Base-by-base conservation (phyloP, 179 eudicot species). In the Drosera spatulata region DNA sequence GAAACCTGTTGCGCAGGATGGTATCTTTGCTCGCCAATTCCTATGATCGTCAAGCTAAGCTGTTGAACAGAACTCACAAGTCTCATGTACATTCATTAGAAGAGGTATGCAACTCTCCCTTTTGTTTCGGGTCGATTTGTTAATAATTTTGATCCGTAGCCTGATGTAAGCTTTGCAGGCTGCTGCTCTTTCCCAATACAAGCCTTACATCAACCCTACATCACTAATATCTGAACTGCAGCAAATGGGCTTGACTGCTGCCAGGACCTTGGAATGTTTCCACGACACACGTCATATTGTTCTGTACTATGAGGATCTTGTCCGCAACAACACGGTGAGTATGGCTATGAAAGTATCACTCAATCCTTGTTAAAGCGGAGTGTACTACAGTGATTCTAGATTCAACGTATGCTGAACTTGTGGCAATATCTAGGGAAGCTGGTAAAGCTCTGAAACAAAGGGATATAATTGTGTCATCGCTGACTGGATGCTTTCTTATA, bases 21-120 rank as follows among this genome's bases (percentile, higher is more conserved):
- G 45, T 43, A 43, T 43, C 45, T 43, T 43, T 43, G 45, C 45
- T 43, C 5, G 45, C 45, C 45, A 43, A 43, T 7, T 43, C 45
- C 45, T 43, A 4, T 2, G 45, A 43, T 43, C 45, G 45, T 7
- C 45, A 43, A 4, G 45, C 45, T 43, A 43, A 43, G 45, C 45
- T 43, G 8, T 42, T 42, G 45, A 42, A 42, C 45, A 6, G 45
- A 42, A 82, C 84, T 53, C 97, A 91, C 75, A 88, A 87, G 70
- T 80, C 97, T 71, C 97, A 91, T 52, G 96, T 87, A 53, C 96
- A 91, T 77, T 78, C 94, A 4, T 62, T 39, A 7, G 82, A 80
- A 67, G 97, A 91, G 96, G 97, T 90, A 39, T 49, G 47, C 62
- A 42, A 41, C 54, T 13, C 41, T 39, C 6, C 40, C 38, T 38